Percentiles rank a stretch among this genome's conserved stretches.
phyloP scores from a whole-genome alignment of 805 yeast genomes.

The Candida dajiaensis region DNA sequence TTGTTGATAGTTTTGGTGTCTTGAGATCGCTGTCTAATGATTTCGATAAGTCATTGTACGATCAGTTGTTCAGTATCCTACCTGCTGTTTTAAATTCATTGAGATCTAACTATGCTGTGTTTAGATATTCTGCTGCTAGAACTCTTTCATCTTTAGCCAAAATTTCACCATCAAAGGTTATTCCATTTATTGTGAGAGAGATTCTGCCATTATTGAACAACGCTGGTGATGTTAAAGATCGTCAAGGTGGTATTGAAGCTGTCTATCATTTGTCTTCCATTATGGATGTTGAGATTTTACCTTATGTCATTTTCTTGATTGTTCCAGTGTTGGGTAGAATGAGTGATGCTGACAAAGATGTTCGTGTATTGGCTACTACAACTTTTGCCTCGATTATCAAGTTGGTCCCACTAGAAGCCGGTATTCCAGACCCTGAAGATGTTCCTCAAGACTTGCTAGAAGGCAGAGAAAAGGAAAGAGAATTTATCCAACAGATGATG shows the following conservation, averaged over 20 bases:
- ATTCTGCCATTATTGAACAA: conserved; percentile 77
- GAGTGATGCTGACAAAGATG: conserved; percentile 90
- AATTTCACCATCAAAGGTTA: conserved; percentile 60
- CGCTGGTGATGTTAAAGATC: conserved; percentile 58
- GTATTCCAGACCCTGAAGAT: conserved; percentile 91
- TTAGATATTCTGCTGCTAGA: conserved; percentile 86
- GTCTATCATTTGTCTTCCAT: conserved; percentile 76
- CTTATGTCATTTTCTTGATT: conserved; percentile 90
- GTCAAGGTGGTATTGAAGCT: conserved; percentile 94
- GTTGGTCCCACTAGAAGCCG: conserved; percentile 94
- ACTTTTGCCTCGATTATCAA: conserved; percentile 95
- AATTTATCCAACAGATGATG: conserved; percentile 95
- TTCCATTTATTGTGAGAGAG: conserved; percentile 72
- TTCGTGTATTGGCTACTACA: conserved; percentile 87
- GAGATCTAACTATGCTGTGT: conserved; percentile 68
- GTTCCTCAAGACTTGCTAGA: conserved; percentile 77
- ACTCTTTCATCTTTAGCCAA: conserved; percentile 78
- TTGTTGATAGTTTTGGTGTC: conserved; percentile 84
- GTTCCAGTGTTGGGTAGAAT: conserved; percentile 96
- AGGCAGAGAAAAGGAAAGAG: conserved; percentile 92
- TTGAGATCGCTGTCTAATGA: conserved; percentile 67
- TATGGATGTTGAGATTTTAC: conserved; percentile 86
- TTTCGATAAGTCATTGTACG: conserved; percentile 42
- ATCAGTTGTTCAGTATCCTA: conserved; percentile 45
- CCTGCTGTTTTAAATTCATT: conserved; percentile 49